A percentile compares a stretch with the other conserved stretches of the same genome.
Evolutionary conservation across 2,329 filamentous ascomycete genomes (phyloP).

Genomic region (Aureobasidium melanogenum): DNA sequence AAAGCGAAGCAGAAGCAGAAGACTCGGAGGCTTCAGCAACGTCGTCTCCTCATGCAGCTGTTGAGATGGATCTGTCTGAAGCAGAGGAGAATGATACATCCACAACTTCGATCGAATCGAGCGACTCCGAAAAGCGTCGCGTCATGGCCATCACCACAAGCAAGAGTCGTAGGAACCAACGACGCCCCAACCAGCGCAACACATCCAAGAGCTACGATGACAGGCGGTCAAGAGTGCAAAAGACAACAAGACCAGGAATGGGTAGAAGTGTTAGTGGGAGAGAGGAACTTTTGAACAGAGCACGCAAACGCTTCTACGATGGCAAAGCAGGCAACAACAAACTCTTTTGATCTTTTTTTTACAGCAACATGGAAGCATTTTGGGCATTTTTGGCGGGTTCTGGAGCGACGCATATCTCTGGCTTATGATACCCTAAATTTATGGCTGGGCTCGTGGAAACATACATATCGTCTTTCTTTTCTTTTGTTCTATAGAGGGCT

Average conservation of each 20-base stretch:
- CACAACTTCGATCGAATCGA: neutral
- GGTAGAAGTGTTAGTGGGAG: constrained; percentile 5
- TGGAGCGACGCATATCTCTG: neutral
- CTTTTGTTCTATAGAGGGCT: neutral
- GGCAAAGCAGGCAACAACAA: neutral
- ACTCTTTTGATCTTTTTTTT: neutral
- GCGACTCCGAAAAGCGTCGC: neutral
- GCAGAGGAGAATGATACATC: constrained; percentile 5
- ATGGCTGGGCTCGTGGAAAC: neutral
- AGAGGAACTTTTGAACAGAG: constrained; percentile 5
- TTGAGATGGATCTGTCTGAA: neutral
- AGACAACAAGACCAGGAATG: neutral
- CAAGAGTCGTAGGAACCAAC: neutral
- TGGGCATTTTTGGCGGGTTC: neutral
- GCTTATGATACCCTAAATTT: constrained; percentile 10
- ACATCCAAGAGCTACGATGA: neutral
- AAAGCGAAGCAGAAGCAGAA: neutral
- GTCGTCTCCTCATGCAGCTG: neutral
- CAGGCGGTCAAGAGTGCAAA: neutral
- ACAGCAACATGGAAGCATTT: neutral
- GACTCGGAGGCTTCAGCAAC: neutral
- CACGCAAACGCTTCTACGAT: neutral
- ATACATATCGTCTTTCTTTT: neutral
- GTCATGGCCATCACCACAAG: neutral
- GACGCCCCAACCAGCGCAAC: neutral